These are phyloP conservation scores for Endogone sp. DNA, from an alignment of 192 early-diverging fungal species.

Conservation along the genomic window DNA sequence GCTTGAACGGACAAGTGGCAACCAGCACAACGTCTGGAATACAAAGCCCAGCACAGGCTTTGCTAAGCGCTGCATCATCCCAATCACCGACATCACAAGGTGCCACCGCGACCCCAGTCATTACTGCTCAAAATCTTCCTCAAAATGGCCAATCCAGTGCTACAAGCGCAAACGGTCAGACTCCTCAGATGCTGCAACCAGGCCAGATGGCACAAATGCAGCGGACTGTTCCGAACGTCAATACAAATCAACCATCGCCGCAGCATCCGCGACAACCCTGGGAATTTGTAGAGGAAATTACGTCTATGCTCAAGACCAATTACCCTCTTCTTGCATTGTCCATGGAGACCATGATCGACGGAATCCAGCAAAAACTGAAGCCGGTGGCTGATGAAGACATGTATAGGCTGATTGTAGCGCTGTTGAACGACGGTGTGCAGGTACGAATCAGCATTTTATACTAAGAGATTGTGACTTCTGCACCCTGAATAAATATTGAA, in stretches of 20 bases:
- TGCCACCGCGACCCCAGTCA: not conserved
- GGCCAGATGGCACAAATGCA: slow-evolving; percentile 22
- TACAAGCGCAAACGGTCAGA: slow-evolving; percentile 1
- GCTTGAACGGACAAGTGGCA: not conserved
- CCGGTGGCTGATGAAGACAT: slow-evolving; percentile 97
- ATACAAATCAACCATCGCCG: slow-evolving; percentile 11
- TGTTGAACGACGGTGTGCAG: slow-evolving; percentile 88
- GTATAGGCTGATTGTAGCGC: slow-evolving; percentile 89
- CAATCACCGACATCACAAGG: not conserved
- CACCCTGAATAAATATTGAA: not conserved
- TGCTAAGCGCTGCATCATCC: not conserved
- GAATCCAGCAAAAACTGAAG: slow-evolving; percentile 91
- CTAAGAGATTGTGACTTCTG: not conserved
- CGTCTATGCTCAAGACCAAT: slow-evolving; percentile 91
- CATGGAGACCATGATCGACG: slow-evolving; percentile 99
- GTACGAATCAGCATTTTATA: slow-evolving; percentile 29
- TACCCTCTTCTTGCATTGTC: slow-evolving; percentile 90
- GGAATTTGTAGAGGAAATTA: slow-evolving; percentile 92
- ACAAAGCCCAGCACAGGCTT: not conserved
- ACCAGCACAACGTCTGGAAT: slow-evolving; percentile 6
- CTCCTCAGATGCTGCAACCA: not conserved
- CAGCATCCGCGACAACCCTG: slow-evolving; percentile 53
- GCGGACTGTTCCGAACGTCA: slow-evolving; percentile 8
- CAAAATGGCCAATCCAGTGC: slow-evolving; percentile 1
- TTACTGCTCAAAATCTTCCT: not conserved